Percentiles rank a stretch among this genome's conserved stretches.
Conservation (phyloP, 345 rosid genomes). For the Trapa incisa region DNA sequence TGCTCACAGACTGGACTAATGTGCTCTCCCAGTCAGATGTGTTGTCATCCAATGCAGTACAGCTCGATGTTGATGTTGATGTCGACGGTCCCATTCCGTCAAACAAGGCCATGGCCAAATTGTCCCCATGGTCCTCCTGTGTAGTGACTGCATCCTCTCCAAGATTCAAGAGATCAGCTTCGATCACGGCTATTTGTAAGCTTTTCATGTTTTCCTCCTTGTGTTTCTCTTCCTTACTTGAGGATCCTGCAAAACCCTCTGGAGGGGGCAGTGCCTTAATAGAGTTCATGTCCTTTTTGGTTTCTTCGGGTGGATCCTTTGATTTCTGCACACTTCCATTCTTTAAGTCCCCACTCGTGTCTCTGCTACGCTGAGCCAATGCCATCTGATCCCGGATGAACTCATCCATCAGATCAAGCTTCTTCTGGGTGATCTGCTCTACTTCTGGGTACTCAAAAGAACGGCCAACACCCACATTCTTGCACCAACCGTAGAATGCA, state of each 20-base stretch:
- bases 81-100: slow-evolving; percentile 23
- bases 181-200: slow-evolving; percentile 28
- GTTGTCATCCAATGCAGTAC: slow-evolving; percentile 33
- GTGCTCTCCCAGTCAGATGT: slow-evolving; percentile 63
- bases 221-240: slow-evolving; percentile 7
- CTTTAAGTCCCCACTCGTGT: slow-evolving; percentile 9
- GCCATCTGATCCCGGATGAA: slow-evolving; percentile 58
- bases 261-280: slow-evolving; percentile 56
- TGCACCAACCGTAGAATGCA: slow-evolving; percentile 61
- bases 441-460: slow-evolving; percentile 69
- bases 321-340: slow-evolving; percentile 17
- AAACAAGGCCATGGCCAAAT: slow-evolving; percentile 53
- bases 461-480: slow-evolving; percentile 47
- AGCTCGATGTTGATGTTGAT: not conserved
- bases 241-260: slow-evolving; percentile 14
- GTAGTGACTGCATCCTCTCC: slow-evolving; percentile 25
- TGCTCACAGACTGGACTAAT: slow-evolving; percentile 53
- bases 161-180: slow-evolving; percentile 49
- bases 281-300: slow-evolving; percentile 33
- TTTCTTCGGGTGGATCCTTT: slow-evolving; percentile 7
- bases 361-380: slow-evolving; percentile 16
- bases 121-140: slow-evolving; percentile 27
- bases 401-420: slow-evolving; percentile 75
- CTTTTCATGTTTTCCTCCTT: slow-evolving; percentile 1
- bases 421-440: slow-evolving; percentile 64